Evolutionary conservation across 106 monocot species (phyloP).

Genomic region (Phalaenopsis equestris): DNA sequence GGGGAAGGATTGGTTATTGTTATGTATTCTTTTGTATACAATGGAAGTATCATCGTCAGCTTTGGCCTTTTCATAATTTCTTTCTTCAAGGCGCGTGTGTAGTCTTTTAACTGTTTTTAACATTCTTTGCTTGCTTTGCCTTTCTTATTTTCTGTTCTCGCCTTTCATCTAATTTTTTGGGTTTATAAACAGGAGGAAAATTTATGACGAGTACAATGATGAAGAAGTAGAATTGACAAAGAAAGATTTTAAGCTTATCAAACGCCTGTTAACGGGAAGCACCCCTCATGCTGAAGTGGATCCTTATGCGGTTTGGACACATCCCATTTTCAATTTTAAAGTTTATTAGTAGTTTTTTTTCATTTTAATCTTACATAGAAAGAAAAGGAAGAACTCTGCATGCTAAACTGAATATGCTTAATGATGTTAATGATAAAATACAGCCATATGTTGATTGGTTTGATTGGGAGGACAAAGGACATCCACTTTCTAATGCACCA

Average conservation of each 20-base stretch:
- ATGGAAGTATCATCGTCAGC: too few relatives aligned
- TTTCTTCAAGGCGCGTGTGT: too few relatives aligned
- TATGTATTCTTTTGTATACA: too few relatives aligned
- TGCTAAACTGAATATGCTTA: background rate
- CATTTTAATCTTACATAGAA: background rate
- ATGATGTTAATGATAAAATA: background rate
- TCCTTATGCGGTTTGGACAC: constrained; percentile 70
- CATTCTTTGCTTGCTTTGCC: too few relatives aligned
- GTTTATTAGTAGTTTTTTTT: background rate
- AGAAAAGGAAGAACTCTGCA: background rate
- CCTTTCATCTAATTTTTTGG: background rate
- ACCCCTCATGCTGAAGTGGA: constrained; percentile 82
- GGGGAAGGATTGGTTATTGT: too few relatives aligned
- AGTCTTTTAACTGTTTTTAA: too few relatives aligned
- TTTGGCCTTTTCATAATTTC: too few relatives aligned
- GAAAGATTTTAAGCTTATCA: constrained; percentile 58
- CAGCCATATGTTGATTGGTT: constrained; percentile 98
- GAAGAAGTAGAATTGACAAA: constrained; percentile 90
- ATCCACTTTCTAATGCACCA: constrained; percentile 91
- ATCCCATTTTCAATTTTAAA: background rate
- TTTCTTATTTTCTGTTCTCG: too few relatives aligned
- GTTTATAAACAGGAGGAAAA: constrained; percentile 65
- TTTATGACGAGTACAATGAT: constrained; percentile 95
- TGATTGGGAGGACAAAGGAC: constrained; percentile 77
- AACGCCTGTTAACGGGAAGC: constrained; percentile 57